Conservation (phyloP, 2,329 filamentous ascomycete species). For the Arthrinium puccinioides region DNA sequence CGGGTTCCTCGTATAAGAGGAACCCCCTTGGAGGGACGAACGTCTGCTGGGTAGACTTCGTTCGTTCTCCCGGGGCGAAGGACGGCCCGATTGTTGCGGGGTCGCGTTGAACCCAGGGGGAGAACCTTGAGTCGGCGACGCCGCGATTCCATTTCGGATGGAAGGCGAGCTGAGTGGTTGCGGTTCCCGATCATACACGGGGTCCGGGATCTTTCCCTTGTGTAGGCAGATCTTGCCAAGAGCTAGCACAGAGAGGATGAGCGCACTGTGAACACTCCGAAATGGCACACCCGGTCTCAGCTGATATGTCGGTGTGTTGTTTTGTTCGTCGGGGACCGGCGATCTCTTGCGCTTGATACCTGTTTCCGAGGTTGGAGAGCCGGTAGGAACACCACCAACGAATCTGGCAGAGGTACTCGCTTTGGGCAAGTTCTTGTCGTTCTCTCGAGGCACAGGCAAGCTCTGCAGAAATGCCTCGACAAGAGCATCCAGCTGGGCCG, state of each 20-base stretch:
- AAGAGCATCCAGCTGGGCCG: slow-evolving; percentile 43
- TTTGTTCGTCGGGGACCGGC: slow-evolving; percentile 26
- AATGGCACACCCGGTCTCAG: slow-evolving; percentile 43
- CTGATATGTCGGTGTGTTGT: slow-evolving; percentile 19
- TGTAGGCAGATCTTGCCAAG: slow-evolving; percentile 73
- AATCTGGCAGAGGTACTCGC: slow-evolving; percentile 20
- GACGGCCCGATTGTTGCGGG: slow-evolving; percentile 40
- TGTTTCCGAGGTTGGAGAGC: slow-evolving; percentile 16
- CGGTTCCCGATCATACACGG: slow-evolving; percentile 43
- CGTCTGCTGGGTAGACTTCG: slow-evolving; percentile 38
- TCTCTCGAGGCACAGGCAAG: slow-evolving; percentile 27
- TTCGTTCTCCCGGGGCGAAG: slow-evolving; percentile 46
- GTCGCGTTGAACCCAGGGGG: slow-evolving; percentile 39
- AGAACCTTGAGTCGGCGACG: slow-evolving; percentile 48
- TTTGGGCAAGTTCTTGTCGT: slow-evolving; percentile 14
- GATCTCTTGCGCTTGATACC: slow-evolving; percentile 50
- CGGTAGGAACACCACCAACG: slow-evolving; percentile 11
- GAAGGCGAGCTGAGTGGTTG: slow-evolving; percentile 30
- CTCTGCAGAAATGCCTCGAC: slow-evolving; percentile 44
- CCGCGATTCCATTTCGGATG: slow-evolving; percentile 42
- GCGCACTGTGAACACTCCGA: slow-evolving; percentile 68
- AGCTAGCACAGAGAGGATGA: slow-evolving; percentile 77
- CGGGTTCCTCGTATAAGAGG: slow-evolving; percentile 17
- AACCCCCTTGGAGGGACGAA: slow-evolving; percentile 40
- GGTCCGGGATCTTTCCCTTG: slow-evolving; percentile 47